Evolutionary conservation across 768 basidiomycete genomes (phyloP).

Genomic region (Xanthoconium purpureum): DNA sequence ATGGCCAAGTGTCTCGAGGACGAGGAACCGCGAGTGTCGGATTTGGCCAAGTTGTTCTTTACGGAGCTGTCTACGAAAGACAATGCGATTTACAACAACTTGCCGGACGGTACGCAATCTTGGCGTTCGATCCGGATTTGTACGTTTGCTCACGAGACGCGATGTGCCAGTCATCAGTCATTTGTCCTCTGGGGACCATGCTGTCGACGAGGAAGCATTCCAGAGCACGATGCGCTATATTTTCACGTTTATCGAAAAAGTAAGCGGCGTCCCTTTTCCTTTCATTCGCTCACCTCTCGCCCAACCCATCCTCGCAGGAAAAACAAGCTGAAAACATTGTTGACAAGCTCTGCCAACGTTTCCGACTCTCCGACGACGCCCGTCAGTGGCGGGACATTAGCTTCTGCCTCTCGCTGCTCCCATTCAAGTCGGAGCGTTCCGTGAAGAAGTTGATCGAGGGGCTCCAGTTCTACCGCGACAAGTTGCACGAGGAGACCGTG

Average conservation of each 20-base stretch:
- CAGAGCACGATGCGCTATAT: slow-evolving; percentile 93
- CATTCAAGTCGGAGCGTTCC: slow-evolving; percentile 95
- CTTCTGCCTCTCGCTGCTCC: slow-evolving; percentile 89
- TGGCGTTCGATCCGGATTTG: background rate
- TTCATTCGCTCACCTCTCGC: background rate
- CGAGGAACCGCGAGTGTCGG: slow-evolving; percentile 78
- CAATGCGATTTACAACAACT: slow-evolving; percentile 98
- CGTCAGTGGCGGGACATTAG: slow-evolving; percentile 98
- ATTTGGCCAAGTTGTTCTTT: slow-evolving; percentile 98
- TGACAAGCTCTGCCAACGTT: slow-evolving; percentile 96
- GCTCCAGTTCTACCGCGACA: slow-evolving; percentile 91
- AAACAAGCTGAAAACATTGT: slow-evolving; percentile 98
- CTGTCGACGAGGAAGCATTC: slow-evolving; percentile 90
- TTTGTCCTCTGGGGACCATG: slow-evolving; percentile 83
- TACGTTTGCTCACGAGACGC: slow-evolving; percentile 3
- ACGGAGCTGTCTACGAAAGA: slow-evolving; percentile 94
- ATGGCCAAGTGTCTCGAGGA: slow-evolving; percentile 99
- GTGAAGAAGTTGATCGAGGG: slow-evolving; percentile 96
- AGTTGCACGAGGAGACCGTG: slow-evolving; percentile 84
- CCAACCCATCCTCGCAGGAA: slow-evolving; percentile 52
- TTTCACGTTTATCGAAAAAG: slow-evolving; percentile 97
- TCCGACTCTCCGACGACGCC: slow-evolving; percentile 81
- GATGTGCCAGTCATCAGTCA: slow-evolving; percentile 79
- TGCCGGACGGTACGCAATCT: slow-evolving; percentile 76
- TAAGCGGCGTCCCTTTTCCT: slow-evolving; percentile 27